These are phyloP conservation scores for Wickerhamiella occidentalis DNA, from an alignment of 805 yeast species.

Conservation along the genomic window DNA sequence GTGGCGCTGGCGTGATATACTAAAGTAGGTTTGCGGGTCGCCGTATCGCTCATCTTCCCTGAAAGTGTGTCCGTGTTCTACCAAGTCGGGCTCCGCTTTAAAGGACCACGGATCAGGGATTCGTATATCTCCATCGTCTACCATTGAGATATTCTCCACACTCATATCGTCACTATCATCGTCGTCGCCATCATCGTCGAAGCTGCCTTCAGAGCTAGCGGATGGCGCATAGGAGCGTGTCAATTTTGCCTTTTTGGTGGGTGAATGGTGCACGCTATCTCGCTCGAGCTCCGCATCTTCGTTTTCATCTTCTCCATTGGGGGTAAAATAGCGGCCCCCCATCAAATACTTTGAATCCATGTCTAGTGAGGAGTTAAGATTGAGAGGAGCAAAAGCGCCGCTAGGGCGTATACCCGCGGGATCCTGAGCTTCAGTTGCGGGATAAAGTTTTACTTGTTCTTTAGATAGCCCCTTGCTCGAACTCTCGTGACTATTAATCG, in stretches of 20 bases:
- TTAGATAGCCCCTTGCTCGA: too few relatives aligned
- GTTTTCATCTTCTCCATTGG: conserved; percentile 17
- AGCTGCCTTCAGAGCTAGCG: neutral
- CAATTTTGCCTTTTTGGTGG: neutral
- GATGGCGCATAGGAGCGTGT: neutral
- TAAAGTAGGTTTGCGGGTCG: conserved; percentile 1
- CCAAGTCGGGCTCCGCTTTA: neutral
- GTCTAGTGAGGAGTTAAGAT: conserved; percentile 47
- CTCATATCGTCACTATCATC: conserved; percentile 5
- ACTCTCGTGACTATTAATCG: too few relatives aligned
- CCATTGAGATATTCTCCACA: neutral
- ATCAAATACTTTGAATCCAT: conserved; percentile 76
- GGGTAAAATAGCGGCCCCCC: conserved; percentile 74
- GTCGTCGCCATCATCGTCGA: neutral
- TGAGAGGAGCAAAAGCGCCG: conserved; percentile 71
- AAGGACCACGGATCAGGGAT: conserved; percentile 10
- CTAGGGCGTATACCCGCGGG: conserved; percentile 18
- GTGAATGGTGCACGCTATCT: too few relatives aligned
- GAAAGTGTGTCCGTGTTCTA: neutral
- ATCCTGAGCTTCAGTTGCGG: neutral
- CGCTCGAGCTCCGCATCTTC: conserved; percentile 14
- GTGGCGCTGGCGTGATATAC: conserved; percentile 2
- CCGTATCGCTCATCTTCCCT: conserved; percentile 1
- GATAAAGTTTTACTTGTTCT: too few relatives aligned
- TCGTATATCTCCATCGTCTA: neutral